Evolutionary conservation across 208 protist genomes (phyloP), one percentile per base, ranked within the genome.

Genomic region (Borovskyia barvae): DNA sequence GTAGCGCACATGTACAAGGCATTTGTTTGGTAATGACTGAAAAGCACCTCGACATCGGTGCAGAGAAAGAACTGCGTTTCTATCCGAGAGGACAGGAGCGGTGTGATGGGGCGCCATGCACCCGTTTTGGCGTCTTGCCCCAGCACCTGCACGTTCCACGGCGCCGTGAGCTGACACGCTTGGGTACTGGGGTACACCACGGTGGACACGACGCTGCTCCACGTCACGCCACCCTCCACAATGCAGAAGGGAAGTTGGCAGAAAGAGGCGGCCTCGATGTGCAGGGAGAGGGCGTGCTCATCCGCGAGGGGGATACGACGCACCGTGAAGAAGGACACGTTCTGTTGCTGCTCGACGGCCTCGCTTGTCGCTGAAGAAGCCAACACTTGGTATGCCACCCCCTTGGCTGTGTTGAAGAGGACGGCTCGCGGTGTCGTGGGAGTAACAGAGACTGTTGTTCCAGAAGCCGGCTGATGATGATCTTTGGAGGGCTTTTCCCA

Each of bases 11-110:
- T 56, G 52, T 67, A 40, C 11, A 73, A 46, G 17, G 9, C 33
- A 0, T 52, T 41, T 1, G 50, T 43, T 12, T 29, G 14, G 37
- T 73, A 73, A 37, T 73, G 41, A 25, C 30, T 29, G 32, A 73
- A 73, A 19, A 73, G 40, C 51, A 73, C 57, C 35, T 73, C 66
- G 25, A 73, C 58, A 12, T 73, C 53, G 24, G 66, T 73, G 15
- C 51, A 53, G 36, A 73, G 51, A 43, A 73, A 73, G 37, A 35
- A 66, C 7, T 36, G 57, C 30, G 54, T 41, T 51, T 73, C 66
- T 29, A 66, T 49, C 1, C 36, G 54, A 2, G 57, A 54, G 45
- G 49, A 61, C 15, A 74, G 52, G 12, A 40, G 26, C 15, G 67
- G 67, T 5, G 67, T 73, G 48, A 66, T 66, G 35, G 51, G 46